A percentile compares a stretch with the other conserved stretches of the same genome.
Evolutionary conservation across 192 early-diverging fungal species (phyloP).

Genomic region (Dissophora globulifera): DNA sequence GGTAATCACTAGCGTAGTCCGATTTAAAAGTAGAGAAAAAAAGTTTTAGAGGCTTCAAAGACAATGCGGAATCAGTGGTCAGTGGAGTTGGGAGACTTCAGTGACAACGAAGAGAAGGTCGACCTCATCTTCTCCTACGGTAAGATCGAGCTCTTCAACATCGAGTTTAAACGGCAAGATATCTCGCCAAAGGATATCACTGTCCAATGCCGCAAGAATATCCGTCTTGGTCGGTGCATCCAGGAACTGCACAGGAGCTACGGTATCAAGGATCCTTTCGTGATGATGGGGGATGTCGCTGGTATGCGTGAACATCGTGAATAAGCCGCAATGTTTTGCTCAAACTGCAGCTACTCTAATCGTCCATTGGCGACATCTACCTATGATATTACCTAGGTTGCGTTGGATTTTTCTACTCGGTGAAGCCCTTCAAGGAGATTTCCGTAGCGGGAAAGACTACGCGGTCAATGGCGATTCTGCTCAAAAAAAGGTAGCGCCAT

Average conservation of each 20-base stretch:
- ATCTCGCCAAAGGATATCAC: slow-evolving; percentile 1
- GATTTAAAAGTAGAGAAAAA: too few species aligned
- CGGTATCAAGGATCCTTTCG: slow-evolving; percentile 14
- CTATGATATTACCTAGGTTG: slow-evolving; percentile 14
- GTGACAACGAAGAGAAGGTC: too few species aligned
- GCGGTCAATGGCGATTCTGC: slow-evolving; percentile 9
- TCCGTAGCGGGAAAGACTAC: slow-evolving; percentile 17
- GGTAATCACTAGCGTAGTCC: too few species aligned
- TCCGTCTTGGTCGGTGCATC: slow-evolving; percentile 17
- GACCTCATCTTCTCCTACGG: too few species aligned
- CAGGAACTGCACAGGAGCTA: slow-evolving; percentile 9
- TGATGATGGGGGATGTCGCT: slow-evolving; percentile 22
- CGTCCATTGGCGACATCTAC: background rate
- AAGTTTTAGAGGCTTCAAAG: too few species aligned
- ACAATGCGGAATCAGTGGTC: too few species aligned
- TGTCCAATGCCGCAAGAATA: slow-evolving; percentile 5
- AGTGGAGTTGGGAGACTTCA: too few species aligned
- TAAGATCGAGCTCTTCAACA: slow-evolving; percentile 10
- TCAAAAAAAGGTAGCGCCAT: slow-evolving; percentile 19
- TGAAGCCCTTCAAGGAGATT: slow-evolving; percentile 11
- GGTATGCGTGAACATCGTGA: slow-evolving; percentile 20
- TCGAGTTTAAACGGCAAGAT: slow-evolving; percentile 6
- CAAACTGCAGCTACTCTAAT: too few species aligned
- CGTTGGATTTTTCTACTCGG: slow-evolving; percentile 14
- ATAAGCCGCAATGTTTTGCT: slow-evolving; percentile 6